Evolutionary conservation across 306 rosid genomes (phyloP).

Genomic region (Quercus variabilis): DNA sequence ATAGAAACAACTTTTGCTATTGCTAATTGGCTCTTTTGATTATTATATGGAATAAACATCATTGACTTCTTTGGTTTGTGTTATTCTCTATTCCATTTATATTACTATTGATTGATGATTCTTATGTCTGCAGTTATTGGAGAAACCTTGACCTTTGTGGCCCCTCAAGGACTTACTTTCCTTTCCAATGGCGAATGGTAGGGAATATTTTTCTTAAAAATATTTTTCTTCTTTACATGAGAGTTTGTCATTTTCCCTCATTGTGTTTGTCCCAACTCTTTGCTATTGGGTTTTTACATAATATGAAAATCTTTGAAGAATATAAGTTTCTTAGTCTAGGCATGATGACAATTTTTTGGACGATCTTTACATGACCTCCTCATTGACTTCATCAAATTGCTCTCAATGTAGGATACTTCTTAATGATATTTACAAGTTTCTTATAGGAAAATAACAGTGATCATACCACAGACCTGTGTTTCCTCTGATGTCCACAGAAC

Average conservation of each 20-base stretch:
- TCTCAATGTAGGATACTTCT: neutral
- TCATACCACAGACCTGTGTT: neutral
- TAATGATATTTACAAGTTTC: neutral
- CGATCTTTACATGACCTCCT: neutral
- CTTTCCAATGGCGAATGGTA: conserved; percentile 98
- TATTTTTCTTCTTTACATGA: neutral
- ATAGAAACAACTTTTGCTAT: neutral
- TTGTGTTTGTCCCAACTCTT: neutral
- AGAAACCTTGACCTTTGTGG: conserved; percentile 71
- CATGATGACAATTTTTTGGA: neutral
- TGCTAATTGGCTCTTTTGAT: neutral
- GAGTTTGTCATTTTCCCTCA: neutral
- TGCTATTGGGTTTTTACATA: neutral
- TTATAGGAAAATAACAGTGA: neutral
- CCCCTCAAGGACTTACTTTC: conserved; percentile 54
- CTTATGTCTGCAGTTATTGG: conserved; percentile 65
- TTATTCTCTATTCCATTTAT: neutral
- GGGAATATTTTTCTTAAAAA: conserved; percentile 9
- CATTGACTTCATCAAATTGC: neutral
- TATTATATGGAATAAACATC: neutral
- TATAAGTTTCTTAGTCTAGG: neutral
- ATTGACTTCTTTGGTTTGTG: neutral
- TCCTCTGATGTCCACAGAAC: neutral
- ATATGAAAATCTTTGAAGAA: neutral
- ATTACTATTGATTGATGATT: conserved; percentile 21